Evolutionary conservation across 1,284 basidiomycete genomes (phyloP).

Genomic region (Stygiomarasmius scandens): DNA sequence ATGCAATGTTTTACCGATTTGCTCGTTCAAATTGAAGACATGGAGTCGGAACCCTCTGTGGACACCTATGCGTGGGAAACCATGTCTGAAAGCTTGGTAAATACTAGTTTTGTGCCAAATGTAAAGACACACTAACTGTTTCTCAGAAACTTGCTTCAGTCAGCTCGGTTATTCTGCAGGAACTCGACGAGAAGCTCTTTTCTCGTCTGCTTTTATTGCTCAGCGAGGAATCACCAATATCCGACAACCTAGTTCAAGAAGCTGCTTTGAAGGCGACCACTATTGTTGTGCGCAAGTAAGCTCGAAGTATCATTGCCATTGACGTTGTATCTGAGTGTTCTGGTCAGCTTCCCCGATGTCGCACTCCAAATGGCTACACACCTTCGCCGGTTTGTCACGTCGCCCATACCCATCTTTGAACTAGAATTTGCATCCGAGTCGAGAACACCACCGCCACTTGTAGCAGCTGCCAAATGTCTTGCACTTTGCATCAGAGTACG

Average conservation of each 20-base stretch:
- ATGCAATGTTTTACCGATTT: constrained; percentile 77
- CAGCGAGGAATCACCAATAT: constrained; percentile 80
- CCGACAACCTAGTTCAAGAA: constrained; percentile 82
- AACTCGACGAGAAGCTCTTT: constrained; percentile 74
- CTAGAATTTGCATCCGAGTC: constrained; percentile 79
- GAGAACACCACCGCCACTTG: constrained; percentile 74
- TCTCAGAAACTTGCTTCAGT: constrained; percentile 85
- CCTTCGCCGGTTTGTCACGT: constrained; percentile 87
- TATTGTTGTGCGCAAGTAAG: constrained; percentile 81
- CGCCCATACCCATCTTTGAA: constrained; percentile 87
- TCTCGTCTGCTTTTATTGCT: constrained; percentile 76
- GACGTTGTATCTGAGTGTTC: background rate
- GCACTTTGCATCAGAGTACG: constrained; percentile 85
- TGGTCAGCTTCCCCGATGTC: constrained; percentile 74
- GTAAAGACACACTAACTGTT: background rate
- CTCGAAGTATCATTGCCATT: constrained; percentile 8
- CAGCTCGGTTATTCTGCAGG: constrained; percentile 74
- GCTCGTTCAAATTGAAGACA: constrained; percentile 73
- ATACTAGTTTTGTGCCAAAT: constrained; percentile 21
- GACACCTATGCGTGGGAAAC: constrained; percentile 90
- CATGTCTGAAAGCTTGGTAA: constrained; percentile 80
- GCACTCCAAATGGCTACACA: constrained; percentile 79
- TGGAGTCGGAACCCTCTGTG: constrained; percentile 74
- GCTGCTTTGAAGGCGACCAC: constrained; percentile 82
- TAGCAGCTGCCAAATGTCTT: constrained; percentile 87